Conservation (phyloP, 2,329 filamentous ascomycete species). For the Fonsecaea pugnacius region DNA sequence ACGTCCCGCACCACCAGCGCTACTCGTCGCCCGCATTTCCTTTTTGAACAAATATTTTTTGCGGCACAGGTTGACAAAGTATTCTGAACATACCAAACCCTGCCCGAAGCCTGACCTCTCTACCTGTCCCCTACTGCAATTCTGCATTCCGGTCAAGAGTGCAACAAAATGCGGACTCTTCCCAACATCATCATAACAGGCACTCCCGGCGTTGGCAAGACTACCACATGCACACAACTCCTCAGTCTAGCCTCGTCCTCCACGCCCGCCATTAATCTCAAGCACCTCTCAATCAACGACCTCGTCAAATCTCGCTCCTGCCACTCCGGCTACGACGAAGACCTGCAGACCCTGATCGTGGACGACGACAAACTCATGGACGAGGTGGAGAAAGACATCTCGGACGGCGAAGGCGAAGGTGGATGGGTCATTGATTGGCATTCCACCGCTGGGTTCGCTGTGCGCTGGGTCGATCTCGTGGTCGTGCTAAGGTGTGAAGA, state of each 20-base stretch:
- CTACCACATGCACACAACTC: conserved; percentile 83
- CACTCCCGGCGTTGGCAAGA: conserved; percentile 95
- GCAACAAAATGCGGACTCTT: conserved; percentile 29
- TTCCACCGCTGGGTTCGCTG: conserved; percentile 92
- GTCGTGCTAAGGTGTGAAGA: conserved; percentile 81
- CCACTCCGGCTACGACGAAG: conserved; percentile 85
- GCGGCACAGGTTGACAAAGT: not conserved
- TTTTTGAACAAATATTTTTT: not conserved
- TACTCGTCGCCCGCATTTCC: not conserved
- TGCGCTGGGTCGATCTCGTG: conserved; percentile 92
- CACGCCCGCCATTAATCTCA: conserved; percentile 71
- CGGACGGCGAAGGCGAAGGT: conserved; percentile 58
- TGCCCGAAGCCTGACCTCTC: not conserved
- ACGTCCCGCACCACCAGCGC: too few species aligned
- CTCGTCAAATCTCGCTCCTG: conserved; percentile 87
- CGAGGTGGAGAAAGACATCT: conserved; percentile 79
- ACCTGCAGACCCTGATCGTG: conserved; percentile 85
- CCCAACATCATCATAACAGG: conserved; percentile 96
- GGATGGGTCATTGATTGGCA: conserved; percentile 97
- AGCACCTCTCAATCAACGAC: conserved; percentile 86
- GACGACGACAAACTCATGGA: conserved; percentile 97
- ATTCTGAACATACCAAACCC: not conserved
- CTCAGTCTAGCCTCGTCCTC: conserved; percentile 31
- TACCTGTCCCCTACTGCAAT: not conserved
- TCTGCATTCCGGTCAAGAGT: not conserved